phyloP scores from a whole-genome alignment of 75 land plant species.

The Sequoia sempervirens region DNA sequence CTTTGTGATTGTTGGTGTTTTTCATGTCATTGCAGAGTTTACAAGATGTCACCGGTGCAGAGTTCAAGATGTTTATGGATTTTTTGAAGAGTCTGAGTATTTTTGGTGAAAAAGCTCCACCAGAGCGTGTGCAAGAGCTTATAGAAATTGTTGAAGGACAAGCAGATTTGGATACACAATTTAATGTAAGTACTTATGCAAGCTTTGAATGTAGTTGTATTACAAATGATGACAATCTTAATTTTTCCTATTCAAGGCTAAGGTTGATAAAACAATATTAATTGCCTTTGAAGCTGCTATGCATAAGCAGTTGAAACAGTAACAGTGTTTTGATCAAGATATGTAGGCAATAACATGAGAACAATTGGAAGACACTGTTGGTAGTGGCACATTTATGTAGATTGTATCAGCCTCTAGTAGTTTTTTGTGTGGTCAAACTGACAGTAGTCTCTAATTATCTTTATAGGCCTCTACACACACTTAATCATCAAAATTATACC shows the following conservation, averaged over 20 bases:
- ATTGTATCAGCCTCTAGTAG: neutral
- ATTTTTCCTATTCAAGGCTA: too few relatives aligned
- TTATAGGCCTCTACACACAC: neutral
- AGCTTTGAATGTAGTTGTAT: neutral
- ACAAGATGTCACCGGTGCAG: conserved; percentile 97
- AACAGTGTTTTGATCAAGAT: neutral
- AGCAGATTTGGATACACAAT: conserved; percentile 93
- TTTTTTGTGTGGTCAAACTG: neutral
- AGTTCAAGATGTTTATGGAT: conserved; percentile 98
- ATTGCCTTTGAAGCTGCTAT: neutral
- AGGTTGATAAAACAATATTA: neutral
- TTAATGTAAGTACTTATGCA: conserved; percentile 50
- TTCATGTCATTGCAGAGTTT: conserved; percentile 57
- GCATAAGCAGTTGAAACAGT: neutral
- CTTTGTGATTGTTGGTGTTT: neutral
- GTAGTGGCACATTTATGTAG: neutral
- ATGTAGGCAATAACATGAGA: neutral
- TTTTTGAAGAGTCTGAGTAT: conserved; percentile 81
- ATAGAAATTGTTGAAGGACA: conserved; percentile 93
- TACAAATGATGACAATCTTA: neutral
- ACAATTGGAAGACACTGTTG: neutral
- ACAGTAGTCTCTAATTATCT: neutral
- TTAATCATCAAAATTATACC: neutral
- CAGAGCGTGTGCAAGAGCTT: conserved; percentile 84
- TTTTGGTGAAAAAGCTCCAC: conserved; percentile 85